Evolutionary conservation across 805 yeast species (phyloP), one percentile per base, ranked within the genome.

Genomic region (Lachancea fermentati): DNA sequence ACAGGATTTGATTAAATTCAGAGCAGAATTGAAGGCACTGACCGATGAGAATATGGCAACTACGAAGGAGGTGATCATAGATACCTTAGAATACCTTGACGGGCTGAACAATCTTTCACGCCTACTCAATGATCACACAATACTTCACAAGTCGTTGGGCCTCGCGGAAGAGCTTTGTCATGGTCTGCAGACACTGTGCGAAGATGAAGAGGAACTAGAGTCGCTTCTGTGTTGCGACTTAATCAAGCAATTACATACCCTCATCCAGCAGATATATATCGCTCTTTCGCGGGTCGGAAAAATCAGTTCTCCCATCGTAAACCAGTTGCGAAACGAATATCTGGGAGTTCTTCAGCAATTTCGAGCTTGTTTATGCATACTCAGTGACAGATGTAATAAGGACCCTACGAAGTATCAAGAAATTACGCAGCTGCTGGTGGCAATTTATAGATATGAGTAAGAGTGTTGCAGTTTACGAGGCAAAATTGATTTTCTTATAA

Each of bases 271-370:
- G 30, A 11, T 32, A 19, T 25, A 30, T 18, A 11, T 34, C 3
- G 9, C 26, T 3, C 34, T 39, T 15, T 22, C 19, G n/a, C 13
- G 19, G 14, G 8, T 39, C 18, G 34, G 36, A 18, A 36, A 36
- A 9, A 36, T 15, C 12, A 49, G 50, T 12, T 58, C 65, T 2
- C 59, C 63, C 12, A 48, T 51, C 30, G 41, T 58, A 14, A 52
- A 47, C 31, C 57, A 57, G 32, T 28, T 57, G 19, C 50, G 56
- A 24, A 57, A 58, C 32, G 63, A 57, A 33, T 55, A 54, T 37
- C 61, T 56, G 25, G 55, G 59, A 9, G 42, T 58, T n/a, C 39
- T 58, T 12, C 58, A 51, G 30, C 55, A 52, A 14, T 57, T 55
- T 22, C 62, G 55, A 35, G 44, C 54, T 5, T 55, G 60, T 13